Evolutionary conservation across 306 rosid genomes (phyloP).

Genomic region (Prunus fruticosa): DNA sequence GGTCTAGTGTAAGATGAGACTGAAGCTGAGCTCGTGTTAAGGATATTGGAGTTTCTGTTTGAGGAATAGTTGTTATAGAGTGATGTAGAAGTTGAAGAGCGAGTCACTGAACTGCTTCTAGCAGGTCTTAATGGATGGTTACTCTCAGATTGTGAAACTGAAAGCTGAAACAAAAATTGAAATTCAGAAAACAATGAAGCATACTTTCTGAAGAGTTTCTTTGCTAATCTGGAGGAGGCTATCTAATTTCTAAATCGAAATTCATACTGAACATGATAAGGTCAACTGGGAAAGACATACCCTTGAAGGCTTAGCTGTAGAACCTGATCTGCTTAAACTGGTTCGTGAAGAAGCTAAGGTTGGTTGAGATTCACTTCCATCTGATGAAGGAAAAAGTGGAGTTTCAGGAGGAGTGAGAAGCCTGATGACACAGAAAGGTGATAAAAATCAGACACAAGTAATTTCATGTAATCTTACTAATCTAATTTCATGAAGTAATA

Average conservation of each 20-base stretch:
- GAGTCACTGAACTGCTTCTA: slow-evolving; percentile 96
- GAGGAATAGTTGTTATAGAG: slow-evolving; percentile 63
- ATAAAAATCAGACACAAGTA: slow-evolving; percentile 1
- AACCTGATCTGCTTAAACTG: slow-evolving; percentile 61
- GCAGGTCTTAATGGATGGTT: slow-evolving; percentile 68
- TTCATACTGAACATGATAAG: slow-evolving; percentile 9
- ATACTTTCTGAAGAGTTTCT: not conserved
- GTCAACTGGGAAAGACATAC: slow-evolving; percentile 40
- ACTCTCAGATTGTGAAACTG: slow-evolving; percentile 81
- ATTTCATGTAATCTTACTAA: not conserved
- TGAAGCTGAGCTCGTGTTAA: slow-evolving; percentile 97
- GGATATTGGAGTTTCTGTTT: slow-evolving; percentile 71
- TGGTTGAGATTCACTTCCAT: slow-evolving; percentile 52
- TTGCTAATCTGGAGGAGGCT: not conserved
- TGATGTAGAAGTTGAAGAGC: slow-evolving; percentile 65
- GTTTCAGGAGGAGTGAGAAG: slow-evolving; percentile 99
- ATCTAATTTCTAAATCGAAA: not conserved
- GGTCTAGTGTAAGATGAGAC: slow-evolving; percentile 88
- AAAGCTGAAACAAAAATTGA: slow-evolving; percentile 63
- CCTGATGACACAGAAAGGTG: slow-evolving; percentile 42
- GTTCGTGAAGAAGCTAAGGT: slow-evolving; percentile 50
- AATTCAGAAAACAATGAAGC: not conserved
- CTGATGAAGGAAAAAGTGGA: slow-evolving; percentile 69
- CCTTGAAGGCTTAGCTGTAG: slow-evolving; percentile 76
- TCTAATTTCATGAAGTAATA: not conserved